Conservation (phyloP, 352 stramenopile genomes). For the Pythium dissotocum region DNA sequence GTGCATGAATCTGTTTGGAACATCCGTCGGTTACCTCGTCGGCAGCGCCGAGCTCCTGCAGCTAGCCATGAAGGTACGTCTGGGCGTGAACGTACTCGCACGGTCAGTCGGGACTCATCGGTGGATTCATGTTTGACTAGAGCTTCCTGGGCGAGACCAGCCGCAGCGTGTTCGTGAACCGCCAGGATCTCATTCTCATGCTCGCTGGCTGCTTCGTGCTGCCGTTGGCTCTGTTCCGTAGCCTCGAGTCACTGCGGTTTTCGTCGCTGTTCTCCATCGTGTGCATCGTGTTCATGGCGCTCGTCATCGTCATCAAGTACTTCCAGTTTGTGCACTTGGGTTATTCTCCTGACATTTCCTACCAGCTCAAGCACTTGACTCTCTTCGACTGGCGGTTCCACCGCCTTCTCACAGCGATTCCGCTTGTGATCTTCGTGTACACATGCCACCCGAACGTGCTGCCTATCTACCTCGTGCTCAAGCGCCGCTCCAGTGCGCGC, state of each 20-base stretch:
- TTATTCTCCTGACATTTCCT: constrained; percentile 56
- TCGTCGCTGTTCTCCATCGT: constrained; percentile 88
- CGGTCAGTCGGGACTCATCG: neutral
- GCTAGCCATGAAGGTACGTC: constrained; percentile 49
- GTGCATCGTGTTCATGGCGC: constrained; percentile 87
- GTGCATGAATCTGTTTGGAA: constrained; percentile 88
- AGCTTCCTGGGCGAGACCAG: constrained; percentile 46
- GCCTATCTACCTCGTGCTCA: constrained; percentile 88
- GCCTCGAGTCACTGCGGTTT: constrained; percentile 81
- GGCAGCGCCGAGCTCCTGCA: constrained; percentile 79
- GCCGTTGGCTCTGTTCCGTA: constrained; percentile 80
- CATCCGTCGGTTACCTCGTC: constrained; percentile 81
- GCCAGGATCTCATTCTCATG: constrained; percentile 68
- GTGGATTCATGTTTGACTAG: constrained; percentile 9
- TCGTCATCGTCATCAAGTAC: constrained; percentile 90
- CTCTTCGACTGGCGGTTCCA: constrained; percentile 70
- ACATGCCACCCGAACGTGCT: constrained; percentile 89
- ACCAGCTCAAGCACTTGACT: constrained; percentile 73
- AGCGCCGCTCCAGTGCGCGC: constrained; percentile 72
- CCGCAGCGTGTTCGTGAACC: constrained; percentile 58
- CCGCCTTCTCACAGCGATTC: constrained; percentile 68
- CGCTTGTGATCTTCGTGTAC: constrained; percentile 87
- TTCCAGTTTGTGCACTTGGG: constrained; percentile 84
- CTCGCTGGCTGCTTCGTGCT: constrained; percentile 67
- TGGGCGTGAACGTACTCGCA: no score